Base-by-base conservation (phyloP, 805 yeast genomes). In the Saccharomyces mikatae region DNA sequence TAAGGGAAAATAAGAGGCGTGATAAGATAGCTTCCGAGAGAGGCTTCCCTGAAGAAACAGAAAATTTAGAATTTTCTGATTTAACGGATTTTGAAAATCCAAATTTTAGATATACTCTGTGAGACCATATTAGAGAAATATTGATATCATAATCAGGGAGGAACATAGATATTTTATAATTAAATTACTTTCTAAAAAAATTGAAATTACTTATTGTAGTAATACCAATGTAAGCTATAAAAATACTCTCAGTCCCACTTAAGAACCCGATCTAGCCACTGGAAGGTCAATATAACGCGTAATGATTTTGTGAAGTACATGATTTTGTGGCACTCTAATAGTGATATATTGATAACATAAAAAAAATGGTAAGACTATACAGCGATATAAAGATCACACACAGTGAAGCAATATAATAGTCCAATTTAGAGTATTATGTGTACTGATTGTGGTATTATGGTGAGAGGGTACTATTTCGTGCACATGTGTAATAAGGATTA, bases 1-100 rank as follows among this genome's bases (percentile, higher is more conserved):
- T 66, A 11, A 67, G 73, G 17, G 76, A 71, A 54, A 81, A 81
- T 62, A 66, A 61, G 49, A 71, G 67, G 59, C 74, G 82, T 65
- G 82, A 73, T 55, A 60, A 56, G 54, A 31, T 57, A 21, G 53
- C 48, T 4, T 41, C 24, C 3, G 56, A 57, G 22, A 54, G 64
- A 48, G 74, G 64, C 2, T 74, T 51, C 55, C 54, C 54, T 10
- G 63, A 59, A 41, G 58, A 60, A 8, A 64, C 62, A 4, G 61
- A 60, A 32, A 70, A 61, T 60, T 63, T 58, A 57, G 71, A 60
- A 57, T 76, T 76, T 61, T 68, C 74, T 5, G 80, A 76, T 58
- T 66, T 75, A 57, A 76, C 80, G 11, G 80, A 76, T 59, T 70
- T 63, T 50, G 76, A 76, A 54, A 75, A 76, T 61, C 74, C 74